Evolutionary conservation across 139 green algal genomes (phyloP).

Genomic region (Yamagishiella unicocca): DNA sequence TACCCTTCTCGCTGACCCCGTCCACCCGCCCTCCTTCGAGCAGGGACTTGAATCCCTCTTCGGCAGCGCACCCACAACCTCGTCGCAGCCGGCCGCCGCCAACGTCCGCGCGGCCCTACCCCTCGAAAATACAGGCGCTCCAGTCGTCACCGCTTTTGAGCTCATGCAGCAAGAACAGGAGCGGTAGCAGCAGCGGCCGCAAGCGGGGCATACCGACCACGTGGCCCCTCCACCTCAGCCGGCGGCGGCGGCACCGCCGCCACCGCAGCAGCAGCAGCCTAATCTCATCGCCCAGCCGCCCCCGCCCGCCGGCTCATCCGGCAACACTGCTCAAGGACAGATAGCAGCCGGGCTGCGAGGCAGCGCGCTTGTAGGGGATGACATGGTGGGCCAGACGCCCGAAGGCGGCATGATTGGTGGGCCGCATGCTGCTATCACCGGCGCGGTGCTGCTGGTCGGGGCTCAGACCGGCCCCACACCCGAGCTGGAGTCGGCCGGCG

Average conservation of each 20-base stretch:
- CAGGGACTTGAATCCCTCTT: no score
- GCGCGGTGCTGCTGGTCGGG: neutral
- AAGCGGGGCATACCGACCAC: neutral
- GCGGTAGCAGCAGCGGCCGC: conserved; percentile 15
- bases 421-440: neutral
- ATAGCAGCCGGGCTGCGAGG: no score
- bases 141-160: neutral
- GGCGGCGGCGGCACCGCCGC: neutral
- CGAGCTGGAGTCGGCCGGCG: neutral
- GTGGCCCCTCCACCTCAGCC: no score
- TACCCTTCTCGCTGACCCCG: neutral
- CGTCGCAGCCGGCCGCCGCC: no score
- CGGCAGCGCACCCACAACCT: no score
- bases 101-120: neutral
- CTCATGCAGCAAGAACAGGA: conserved; percentile 13
- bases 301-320: neutral
- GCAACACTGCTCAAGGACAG: neutral
- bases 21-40: no score
- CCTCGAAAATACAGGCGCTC: conserved; percentile 36
- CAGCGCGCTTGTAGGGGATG: neutral
- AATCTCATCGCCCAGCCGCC: neutral
- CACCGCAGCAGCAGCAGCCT: neutral
- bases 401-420: neutral
- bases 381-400: neutral
- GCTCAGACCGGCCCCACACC: neutral